Evolutionary conservation across 345 rosid genomes (phyloP).

Genomic region (Hypericum androsaemum): DNA sequence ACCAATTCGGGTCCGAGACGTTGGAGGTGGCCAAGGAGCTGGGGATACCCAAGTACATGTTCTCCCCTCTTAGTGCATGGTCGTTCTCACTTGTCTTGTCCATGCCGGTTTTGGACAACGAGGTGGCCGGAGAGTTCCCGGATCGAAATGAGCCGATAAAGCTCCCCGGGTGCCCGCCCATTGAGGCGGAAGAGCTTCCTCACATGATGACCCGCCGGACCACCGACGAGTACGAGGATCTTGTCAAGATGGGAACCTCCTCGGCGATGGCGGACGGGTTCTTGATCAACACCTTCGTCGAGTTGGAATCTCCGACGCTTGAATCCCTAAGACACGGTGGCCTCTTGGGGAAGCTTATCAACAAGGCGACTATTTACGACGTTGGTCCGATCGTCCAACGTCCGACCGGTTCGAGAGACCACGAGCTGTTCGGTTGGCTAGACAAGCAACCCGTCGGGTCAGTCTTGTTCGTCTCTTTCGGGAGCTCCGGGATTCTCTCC

Average conservation of each 20-base stretch:
- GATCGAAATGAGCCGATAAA: slow-evolving; percentile 14
- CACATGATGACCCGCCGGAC: slow-evolving; percentile 16
- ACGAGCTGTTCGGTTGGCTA: slow-evolving; percentile 28
- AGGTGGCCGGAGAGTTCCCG: slow-evolving; percentile 18
- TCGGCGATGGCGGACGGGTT: slow-evolving; percentile 35
- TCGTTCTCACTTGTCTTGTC: slow-evolving; percentile 34
- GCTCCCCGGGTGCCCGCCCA: slow-evolving; percentile 48
- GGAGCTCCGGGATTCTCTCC: slow-evolving; percentile 57
- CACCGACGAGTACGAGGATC: slow-evolving; percentile 8
- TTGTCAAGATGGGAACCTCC: slow-evolving; percentile 29
- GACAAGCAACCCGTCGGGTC: slow-evolving; percentile 38
- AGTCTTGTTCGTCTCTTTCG: slow-evolving; percentile 54
- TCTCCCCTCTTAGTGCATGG: slow-evolving; percentile 5
- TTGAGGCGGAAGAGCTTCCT: slow-evolving; percentile 37
- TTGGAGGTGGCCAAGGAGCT: slow-evolving; percentile 5
- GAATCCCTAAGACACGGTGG: slow-evolving; percentile 22
- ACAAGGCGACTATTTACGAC: slow-evolving; percentile 33
- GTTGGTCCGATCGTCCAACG: slow-evolving; percentile 33
- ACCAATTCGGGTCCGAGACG: slow-evolving; percentile 9
- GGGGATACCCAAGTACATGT: slow-evolving; percentile 6
- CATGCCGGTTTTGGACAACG: slow-evolving; percentile 25
- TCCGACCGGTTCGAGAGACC: background rate
- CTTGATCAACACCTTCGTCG: slow-evolving; percentile 45
- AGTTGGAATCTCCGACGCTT: slow-evolving; percentile 33
- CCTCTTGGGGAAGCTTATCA: slow-evolving; percentile 11